Evolutionary conservation across 2,329 filamentous ascomycete species (phyloP), one percentile per base, ranked within the genome.

Genomic region (Fusarium floridanum): DNA sequence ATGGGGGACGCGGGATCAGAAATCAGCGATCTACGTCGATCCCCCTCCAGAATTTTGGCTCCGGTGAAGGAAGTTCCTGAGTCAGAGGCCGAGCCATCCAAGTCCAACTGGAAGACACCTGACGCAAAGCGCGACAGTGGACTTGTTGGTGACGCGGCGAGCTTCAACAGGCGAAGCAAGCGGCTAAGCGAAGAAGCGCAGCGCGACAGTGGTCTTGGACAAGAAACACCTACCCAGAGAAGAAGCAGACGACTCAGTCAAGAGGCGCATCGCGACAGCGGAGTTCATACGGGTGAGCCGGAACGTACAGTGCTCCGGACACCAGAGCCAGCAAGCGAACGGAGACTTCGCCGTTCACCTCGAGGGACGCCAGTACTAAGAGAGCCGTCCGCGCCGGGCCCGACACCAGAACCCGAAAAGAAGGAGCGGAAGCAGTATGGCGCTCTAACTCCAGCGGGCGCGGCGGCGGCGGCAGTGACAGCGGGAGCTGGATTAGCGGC

Each of bases 41-140:
- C 84, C 4, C 82, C 85, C 22, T 81, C 84, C 7, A 83, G 85
- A 64, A 81, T 81, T n/a, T 79, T 91, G 56, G 83, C 88, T 5
- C 86, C 88, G 0, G 88, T 91, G 5, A 83, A 85, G 74, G 88
- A 91, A 75, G 82, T 83, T 10, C 83, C 83, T 1, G 88, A 89
- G 74, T 85, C 85, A 4, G 82, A 86, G 48, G 82, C 83, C 66
- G 84, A 76, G 62, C 59, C 70, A 57, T 56, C 61, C 71, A 71
- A 72, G 61, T 74, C 27, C 12, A 11, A 29, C 20, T 60, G 55
- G 29, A 61, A 63, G 34, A 68, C 73, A 59, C 55, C 73, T 22
- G 64, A 87, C 16, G 65, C 79, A 37, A 87, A 82, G 82, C 81
- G 80, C 48, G 80, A 81, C 64, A 82, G 78, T 59, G 78, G 77